Evolutionary conservation across 1,284 basidiomycete genomes (phyloP).

Genomic region (Fomitopsis betulina): DNA sequence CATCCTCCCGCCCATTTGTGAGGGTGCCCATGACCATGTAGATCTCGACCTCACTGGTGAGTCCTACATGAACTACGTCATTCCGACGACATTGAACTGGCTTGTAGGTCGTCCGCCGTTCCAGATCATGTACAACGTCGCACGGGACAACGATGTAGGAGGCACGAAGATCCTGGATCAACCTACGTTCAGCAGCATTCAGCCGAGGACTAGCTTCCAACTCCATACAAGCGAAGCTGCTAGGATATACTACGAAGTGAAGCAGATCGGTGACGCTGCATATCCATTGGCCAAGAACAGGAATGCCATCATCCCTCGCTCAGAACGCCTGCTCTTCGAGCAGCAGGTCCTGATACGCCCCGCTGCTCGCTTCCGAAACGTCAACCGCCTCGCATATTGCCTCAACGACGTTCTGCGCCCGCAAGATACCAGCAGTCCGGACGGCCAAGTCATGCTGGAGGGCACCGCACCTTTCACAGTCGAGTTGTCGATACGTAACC

Average conservation of each 20-base stretch:
- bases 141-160: slow-evolving; percentile 53
- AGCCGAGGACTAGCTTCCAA: slow-evolving; percentile 78
- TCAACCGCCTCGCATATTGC: slow-evolving; percentile 71
- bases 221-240: slow-evolving; percentile 79
- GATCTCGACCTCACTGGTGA: slow-evolving; percentile 75
- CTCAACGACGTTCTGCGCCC: slow-evolving; percentile 63
- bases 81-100: slow-evolving; percentile 1
- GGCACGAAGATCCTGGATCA: slow-evolving; percentile 62
- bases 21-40: slow-evolving; percentile 74
- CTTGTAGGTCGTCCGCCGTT: slow-evolving; percentile 76
- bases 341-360: slow-evolving; percentile 80
- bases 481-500: slow-evolving; percentile 70
- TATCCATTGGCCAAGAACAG: slow-evolving; percentile 72
- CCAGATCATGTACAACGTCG: slow-evolving; percentile 81
- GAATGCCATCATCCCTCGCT: slow-evolving; percentile 55
- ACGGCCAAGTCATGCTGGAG: slow-evolving; percentile 60
- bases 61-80: slow-evolving; percentile 14
- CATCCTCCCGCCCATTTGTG: slow-evolving; percentile 76
- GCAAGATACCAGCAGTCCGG: slow-evolving; percentile 43
- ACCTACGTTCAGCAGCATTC: slow-evolving; percentile 83
- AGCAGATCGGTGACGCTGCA: slow-evolving; percentile 83
- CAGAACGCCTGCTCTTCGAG: slow-evolving; percentile 69
- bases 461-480: slow-evolving; percentile 90
- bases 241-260: slow-evolving; percentile 84
- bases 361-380: slow-evolving; percentile 69